Evolutionary conservation across 345 rosid species (phyloP).

Genomic region (Turritis glabra): DNA sequence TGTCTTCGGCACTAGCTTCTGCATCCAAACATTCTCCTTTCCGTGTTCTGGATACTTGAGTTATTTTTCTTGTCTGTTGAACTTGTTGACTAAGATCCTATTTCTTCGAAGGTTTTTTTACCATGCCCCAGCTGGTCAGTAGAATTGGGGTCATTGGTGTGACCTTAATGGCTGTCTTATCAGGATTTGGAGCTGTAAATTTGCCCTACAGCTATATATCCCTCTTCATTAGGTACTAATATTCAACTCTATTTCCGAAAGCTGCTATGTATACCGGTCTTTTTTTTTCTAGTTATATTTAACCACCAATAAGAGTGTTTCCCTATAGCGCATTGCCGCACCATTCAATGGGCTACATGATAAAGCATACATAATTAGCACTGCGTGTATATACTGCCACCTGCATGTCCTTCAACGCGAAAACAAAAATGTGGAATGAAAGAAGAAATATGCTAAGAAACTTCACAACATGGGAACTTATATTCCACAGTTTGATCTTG

Average conservation of each 20-base stretch:
- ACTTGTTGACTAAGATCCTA: conserved; percentile 28
- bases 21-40: conserved; percentile 3
- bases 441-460: neutral
- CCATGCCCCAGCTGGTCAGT: conserved; percentile 90
- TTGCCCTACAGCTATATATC: conserved; percentile 94
- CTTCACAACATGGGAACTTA: neutral
- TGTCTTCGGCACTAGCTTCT: neutral
- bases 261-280: neutral
- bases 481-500: neutral
- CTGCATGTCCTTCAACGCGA: neutral
- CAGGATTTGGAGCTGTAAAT: conserved; percentile 97
- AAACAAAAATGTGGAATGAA: neutral
- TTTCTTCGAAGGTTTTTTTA: conserved; percentile 66
- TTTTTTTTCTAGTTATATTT: neutral
- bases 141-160: conserved; percentile 96
- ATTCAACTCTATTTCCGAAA: neutral
- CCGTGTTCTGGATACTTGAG: neutral
- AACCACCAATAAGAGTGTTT: neutral
- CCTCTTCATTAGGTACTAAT: conserved; percentile 76
- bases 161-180: conserved; percentile 88
- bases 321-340: neutral
- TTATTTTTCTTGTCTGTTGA: neutral
- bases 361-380: conserved; percentile 7
- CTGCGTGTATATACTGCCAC: conserved; percentile 5
- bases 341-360: neutral